Conservation (phyloP, 768 basidiomycete species). For the Boletus rubescentipes region DNA sequence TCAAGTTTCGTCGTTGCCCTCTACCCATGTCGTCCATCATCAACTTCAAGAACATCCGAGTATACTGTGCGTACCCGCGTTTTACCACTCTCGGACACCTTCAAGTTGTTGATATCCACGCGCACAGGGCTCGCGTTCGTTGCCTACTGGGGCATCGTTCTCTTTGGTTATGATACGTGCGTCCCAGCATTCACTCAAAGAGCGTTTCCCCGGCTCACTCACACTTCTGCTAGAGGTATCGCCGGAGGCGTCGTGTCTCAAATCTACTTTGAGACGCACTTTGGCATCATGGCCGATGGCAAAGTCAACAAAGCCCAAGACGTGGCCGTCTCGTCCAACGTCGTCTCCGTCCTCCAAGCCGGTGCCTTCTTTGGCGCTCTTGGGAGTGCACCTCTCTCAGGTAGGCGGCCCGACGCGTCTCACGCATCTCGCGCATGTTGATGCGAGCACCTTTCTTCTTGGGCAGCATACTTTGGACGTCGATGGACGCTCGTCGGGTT, state of each 20-base stretch:
- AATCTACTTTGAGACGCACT: constrained; percentile 57
- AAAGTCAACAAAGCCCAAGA: constrained; percentile 35
- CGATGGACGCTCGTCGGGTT: constrained; percentile 61
- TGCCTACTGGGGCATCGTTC: constrained; percentile 76
- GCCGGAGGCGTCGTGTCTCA: constrained; percentile 70
- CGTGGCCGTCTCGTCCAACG: constrained; percentile 70
- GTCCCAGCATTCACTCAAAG: constrained; percentile 18
- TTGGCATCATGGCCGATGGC: constrained; percentile 54
- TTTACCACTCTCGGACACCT: neutral
- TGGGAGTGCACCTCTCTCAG: constrained; percentile 65
- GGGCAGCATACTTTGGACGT: constrained; percentile 62
- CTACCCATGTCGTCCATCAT: neutral
- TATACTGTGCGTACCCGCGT: constrained; percentile 51
- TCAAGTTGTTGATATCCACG: neutral
- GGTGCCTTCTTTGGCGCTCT: constrained; percentile 89
- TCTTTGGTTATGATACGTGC: constrained; percentile 80
- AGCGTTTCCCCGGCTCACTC: neutral
- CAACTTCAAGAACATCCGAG: constrained; percentile 53
- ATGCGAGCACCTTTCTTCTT: neutral
- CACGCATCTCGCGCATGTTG: neutral
- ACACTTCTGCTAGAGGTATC: constrained; percentile 46
- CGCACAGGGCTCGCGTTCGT: constrained; percentile 66
- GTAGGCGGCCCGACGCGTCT: constrained; percentile 36
- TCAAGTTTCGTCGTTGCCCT: neutral
- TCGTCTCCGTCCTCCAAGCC: constrained; percentile 85